Evolutionary conservation across 2,329 filamentous ascomycete genomes (phyloP).

Genomic region (Colletotrichum echinochloae): DNA sequence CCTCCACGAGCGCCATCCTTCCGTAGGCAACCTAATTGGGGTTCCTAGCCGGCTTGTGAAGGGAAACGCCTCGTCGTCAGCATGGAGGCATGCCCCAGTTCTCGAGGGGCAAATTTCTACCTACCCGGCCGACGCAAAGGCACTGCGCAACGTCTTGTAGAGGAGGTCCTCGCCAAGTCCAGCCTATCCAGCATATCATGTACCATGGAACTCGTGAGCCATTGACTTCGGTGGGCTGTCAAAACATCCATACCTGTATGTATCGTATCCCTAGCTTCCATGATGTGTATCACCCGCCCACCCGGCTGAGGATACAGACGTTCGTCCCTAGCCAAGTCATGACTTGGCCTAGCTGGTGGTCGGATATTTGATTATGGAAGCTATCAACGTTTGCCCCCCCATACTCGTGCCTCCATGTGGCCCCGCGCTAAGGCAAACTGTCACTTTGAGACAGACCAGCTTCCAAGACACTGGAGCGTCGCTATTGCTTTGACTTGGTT

Average conservation of each 20-base stretch:
- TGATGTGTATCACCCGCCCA: slow-evolving; percentile 9
- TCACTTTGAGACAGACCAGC: neutral
- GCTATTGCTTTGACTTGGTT: neutral
- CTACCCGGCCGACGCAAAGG: slow-evolving; percentile 24
- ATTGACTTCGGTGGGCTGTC: slow-evolving; percentile 32
- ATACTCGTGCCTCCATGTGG: neutral
- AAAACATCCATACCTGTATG: slow-evolving; percentile 21
- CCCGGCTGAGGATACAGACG: slow-evolving; percentile 8
- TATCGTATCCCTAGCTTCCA: slow-evolving; percentile 4
- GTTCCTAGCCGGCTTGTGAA: slow-evolving; percentile 6
- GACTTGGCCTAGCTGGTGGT: slow-evolving; percentile 2
- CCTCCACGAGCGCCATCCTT: slow-evolving; percentile 16
- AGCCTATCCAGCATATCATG: slow-evolving; percentile 25
- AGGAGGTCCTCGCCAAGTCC: slow-evolving; percentile 1
- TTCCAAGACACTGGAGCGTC: slow-evolving; percentile 2
- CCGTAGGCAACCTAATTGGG: neutral
- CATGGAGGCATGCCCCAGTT: neutral
- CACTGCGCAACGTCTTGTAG: slow-evolving; percentile 11
- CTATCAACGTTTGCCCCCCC: slow-evolving; percentile 12
- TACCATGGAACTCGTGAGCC: slow-evolving; percentile 25
- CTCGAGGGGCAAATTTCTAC: slow-evolving; percentile 10
- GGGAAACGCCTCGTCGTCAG: neutral
- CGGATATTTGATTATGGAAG: neutral
- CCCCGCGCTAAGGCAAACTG: slow-evolving; percentile 2
- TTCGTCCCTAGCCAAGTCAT: neutral